Percentiles rank a stretch among this genome's conserved stretches.
These are phyloP conservation scores for Boletus speciosus DNA, from an alignment of 768 basidiomycete genomes.

Conservation along the genomic window DNA sequence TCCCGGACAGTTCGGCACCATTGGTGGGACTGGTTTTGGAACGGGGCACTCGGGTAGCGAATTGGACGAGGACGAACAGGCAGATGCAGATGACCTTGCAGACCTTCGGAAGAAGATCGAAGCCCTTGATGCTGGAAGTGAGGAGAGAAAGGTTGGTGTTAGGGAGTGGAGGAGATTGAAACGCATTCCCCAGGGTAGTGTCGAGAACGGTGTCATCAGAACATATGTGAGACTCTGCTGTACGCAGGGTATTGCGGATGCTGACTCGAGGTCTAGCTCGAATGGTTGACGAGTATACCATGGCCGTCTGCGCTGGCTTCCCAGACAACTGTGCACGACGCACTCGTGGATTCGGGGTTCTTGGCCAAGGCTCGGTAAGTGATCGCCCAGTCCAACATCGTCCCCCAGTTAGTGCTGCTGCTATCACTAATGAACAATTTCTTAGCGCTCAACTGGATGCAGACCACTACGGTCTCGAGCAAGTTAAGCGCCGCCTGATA, in stretches of 20 bases:
- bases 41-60: constrained; percentile 40
- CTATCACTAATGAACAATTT: not conserved
- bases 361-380: constrained; percentile 58
- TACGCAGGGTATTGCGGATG: not conserved
- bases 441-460: constrained; percentile 66
- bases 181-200: constrained; percentile 85
- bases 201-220: constrained; percentile 86
- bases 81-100: constrained; percentile 76
- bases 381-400: not conserved
- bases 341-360: constrained; percentile 54
- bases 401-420: no score
- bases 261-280: constrained; percentile 45
- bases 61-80: constrained; percentile 73
- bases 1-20: constrained; percentile 17
- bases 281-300: constrained; percentile 84
- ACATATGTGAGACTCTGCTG: constrained; percentile 56
- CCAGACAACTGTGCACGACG: constrained; percentile 27
- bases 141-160: constrained; percentile 78
- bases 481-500: constrained; percentile 86
- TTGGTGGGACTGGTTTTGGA: constrained; percentile 23
- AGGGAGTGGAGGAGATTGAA: constrained; percentile 82
- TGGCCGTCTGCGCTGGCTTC: constrained; percentile 55
- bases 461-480: constrained; percentile 90
- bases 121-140: constrained; percentile 65
- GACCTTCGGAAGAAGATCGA: constrained; percentile 73